Evolutionary conservation across 2,329 filamentous ascomycete species (phyloP).

Genomic region (Alternaria sp.): DNA sequence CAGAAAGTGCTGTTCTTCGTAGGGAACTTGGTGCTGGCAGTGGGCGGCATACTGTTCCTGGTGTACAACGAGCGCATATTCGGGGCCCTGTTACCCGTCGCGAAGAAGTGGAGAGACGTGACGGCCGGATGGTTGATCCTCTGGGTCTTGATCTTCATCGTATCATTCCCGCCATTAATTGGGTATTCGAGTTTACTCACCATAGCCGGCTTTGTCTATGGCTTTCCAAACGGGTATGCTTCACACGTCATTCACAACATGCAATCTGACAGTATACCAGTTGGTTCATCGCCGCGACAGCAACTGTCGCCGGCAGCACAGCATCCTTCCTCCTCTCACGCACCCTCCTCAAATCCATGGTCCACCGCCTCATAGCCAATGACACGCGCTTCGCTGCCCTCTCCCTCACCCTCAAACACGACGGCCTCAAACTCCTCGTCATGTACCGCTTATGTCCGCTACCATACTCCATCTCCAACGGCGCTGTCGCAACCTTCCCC

Average conservation of each 20-base stretch:
- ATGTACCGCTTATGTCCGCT: slow-evolving; percentile 93
- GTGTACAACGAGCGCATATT: slow-evolving; percentile 84
- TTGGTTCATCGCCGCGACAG: slow-evolving; percentile 82
- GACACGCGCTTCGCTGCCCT: slow-evolving; percentile 91
- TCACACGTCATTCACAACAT: slow-evolving; percentile 18
- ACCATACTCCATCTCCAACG: slow-evolving; percentile 92
- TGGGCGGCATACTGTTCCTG: slow-evolving; percentile 71
- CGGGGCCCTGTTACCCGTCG: slow-evolving; percentile 72
- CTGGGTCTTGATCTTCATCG: slow-evolving; percentile 75
- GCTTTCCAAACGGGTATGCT: slow-evolving; percentile 72
- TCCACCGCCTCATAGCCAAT: slow-evolving; percentile 77
- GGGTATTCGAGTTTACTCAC: slow-evolving; percentile 82
- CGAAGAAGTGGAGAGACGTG: slow-evolving; percentile 77
- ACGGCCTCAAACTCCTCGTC: slow-evolving; percentile 85
- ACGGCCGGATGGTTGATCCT: slow-evolving; percentile 75
- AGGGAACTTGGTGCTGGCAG: slow-evolving; percentile 58
- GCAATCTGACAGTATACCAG: slow-evolving; percentile 52
- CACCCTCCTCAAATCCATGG: slow-evolving; percentile 77
- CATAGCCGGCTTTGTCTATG: slow-evolving; percentile 73
- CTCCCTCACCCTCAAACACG: slow-evolving; percentile 83
- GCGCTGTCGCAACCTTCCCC: slow-evolving; percentile 90
- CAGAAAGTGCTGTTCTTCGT: slow-evolving; percentile 67
- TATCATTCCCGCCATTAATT: slow-evolving; percentile 85
- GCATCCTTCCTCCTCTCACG: slow-evolving; percentile 81
- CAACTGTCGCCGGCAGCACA: slow-evolving; percentile 78